These are phyloP conservation scores for Arabis hirsuta DNA, from an alignment of 345 rosid species.

Conservation along the genomic window DNA sequence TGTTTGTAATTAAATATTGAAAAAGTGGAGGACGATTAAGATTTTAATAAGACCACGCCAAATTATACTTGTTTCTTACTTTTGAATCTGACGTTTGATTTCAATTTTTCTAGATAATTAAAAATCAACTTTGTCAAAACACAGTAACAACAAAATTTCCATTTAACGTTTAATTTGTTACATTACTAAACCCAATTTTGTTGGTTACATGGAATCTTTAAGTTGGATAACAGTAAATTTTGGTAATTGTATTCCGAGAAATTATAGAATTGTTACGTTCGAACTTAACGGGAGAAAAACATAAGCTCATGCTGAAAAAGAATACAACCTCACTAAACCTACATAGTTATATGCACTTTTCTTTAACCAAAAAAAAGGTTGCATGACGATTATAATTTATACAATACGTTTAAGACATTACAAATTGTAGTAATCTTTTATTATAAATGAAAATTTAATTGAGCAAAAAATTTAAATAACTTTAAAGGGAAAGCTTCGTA, in stretches of 20 bases:
- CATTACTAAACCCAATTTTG: too few species aligned
- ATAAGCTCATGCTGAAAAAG: neutral
- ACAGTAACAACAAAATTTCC: neutral
- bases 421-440: neutral
- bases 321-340: constrained; percentile 1
- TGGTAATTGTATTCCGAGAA: neutral
- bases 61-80: neutral
- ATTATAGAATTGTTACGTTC: neutral
- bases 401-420: neutral
- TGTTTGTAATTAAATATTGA: neutral
- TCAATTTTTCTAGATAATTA: neutral
- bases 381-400: neutral
- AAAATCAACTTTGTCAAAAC: neutral
- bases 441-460: neutral
- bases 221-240: neutral
- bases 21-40: neutral
- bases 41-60: neutral
- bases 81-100: neutral
- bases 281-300: neutral
- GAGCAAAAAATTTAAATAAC: constrained; percentile 8
- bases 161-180: too few species aligned
- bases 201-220: neutral
- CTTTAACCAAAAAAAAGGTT: too few species aligned
- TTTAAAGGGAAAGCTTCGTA: constrained; percentile 31
- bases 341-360: neutral